phyloP scores from a whole-genome alignment of 495 filamentous ascomycete species.

The Xylaria curta region DNA sequence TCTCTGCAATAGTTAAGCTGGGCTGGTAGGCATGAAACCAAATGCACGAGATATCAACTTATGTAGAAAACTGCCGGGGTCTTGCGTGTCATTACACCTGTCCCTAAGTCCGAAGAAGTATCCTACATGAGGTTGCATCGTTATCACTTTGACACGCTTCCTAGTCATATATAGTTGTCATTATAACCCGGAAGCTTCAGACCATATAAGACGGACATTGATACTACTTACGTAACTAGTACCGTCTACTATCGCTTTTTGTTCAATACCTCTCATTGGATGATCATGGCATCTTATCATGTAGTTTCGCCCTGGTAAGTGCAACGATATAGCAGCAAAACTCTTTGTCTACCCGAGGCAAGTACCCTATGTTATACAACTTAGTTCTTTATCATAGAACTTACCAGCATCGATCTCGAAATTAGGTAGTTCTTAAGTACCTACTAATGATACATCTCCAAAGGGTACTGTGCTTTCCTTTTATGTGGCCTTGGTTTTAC shows the following conservation, averaged over 20 bases:
- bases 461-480: not conserved
- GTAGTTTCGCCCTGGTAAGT: not conserved
- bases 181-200: not conserved
- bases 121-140: slow-evolving; percentile 3
- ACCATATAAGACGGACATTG: not conserved
- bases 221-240: not conserved
- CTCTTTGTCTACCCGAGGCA: not conserved
- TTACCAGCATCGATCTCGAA: too few relatives aligned
- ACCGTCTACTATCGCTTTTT: not conserved
- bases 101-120: not conserved
- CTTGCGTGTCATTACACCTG: not conserved
- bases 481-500: not conserved
- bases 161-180: slow-evolving; percentile 1
- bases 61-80: not conserved
- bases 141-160: slow-evolving; percentile 14
- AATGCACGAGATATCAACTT: not conserved
- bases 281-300: not conserved
- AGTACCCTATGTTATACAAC: too few relatives aligned
- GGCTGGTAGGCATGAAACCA: slow-evolving; percentile 6
- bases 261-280: not conserved
- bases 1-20: not conserved
- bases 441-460: not conserved
- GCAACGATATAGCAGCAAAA: not conserved
- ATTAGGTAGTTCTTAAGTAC: too few relatives aligned
- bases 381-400: too few relatives aligned